Conservation (phyloP, 305 asterid genomes). For the Fraxinus xanthoxyloides region DNA sequence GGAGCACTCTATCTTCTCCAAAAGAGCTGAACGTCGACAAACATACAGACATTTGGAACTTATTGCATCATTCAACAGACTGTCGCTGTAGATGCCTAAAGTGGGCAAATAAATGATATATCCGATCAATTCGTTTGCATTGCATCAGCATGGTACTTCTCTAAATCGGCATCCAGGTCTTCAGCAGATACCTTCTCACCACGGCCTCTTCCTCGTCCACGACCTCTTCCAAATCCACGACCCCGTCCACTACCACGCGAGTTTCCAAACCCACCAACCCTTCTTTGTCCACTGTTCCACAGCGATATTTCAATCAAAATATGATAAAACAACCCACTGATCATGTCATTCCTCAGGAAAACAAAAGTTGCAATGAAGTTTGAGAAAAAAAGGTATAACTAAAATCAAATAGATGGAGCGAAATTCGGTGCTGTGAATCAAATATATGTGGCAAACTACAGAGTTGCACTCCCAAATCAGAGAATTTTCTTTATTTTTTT, state of each 20-base stretch:
- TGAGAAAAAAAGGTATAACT: neutral
- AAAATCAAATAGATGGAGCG: neutral
- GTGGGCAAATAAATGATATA: slow-evolving; percentile 16
- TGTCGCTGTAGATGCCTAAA: slow-evolving; percentile 22
- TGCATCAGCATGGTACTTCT: slow-evolving; percentile 82
- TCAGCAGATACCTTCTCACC: slow-evolving; percentile 84
- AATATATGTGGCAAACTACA: neutral
- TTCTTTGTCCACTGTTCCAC: slow-evolving; percentile 57
- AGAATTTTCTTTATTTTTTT: neutral
- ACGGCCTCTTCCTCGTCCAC: slow-evolving; percentile 65
- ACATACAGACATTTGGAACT: slow-evolving; percentile 19
- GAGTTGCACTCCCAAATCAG: neutral
- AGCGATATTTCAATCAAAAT: slow-evolving; percentile 1
- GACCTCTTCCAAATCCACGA: slow-evolving; percentile 73
- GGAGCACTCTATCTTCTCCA: slow-evolving; percentile 26
- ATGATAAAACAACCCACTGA: slow-evolving; percentile 10
- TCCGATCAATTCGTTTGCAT: slow-evolving; percentile 63
- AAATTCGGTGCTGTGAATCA: neutral
- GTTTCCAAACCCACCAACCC: slow-evolving; percentile 69
- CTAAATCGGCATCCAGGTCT: slow-evolving; percentile 88
- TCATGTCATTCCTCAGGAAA: neutral
- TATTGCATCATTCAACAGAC: slow-evolving; percentile 14
- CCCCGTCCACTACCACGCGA: slow-evolving; percentile 72
- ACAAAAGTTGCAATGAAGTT: neutral
- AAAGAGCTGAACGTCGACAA: slow-evolving; percentile 29